Percentiles rank a stretch among this genome's conserved stretches.
Evolutionary conservation across 2,329 filamentous ascomycete species (phyloP).

Genomic region (Fusarium citri): DNA sequence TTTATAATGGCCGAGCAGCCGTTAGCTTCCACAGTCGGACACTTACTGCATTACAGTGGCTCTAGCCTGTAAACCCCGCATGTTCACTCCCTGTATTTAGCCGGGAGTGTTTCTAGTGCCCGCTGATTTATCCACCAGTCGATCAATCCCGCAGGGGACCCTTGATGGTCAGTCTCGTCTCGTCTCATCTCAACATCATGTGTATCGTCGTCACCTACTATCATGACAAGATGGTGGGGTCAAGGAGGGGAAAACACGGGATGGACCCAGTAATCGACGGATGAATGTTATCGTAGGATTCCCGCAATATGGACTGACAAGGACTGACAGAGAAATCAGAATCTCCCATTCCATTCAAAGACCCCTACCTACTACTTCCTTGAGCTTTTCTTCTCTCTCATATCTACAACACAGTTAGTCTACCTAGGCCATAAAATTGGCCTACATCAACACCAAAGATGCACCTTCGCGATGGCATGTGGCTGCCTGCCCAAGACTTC

Average conservation of each 20-base stretch:
- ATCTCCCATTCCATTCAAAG: slow-evolving; percentile 21
- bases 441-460: slow-evolving; percentile 38
- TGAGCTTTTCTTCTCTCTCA: background rate
- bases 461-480: slow-evolving; percentile 62
- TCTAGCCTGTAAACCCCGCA: slow-evolving; percentile 18
- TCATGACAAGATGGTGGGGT: slow-evolving; percentile 41
- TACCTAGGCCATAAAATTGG: background rate
- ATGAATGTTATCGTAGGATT: slow-evolving; percentile 19
- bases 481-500: slow-evolving; percentile 71
- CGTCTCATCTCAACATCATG: background rate
- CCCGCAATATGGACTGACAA: slow-evolving; percentile 20
- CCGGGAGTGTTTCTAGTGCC: slow-evolving; percentile 28
- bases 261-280: background rate
- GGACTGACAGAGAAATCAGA: slow-evolving; percentile 23
- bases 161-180: background rate
- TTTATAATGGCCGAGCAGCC: background rate
- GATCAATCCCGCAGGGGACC: slow-evolving; percentile 27
- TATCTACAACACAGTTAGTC: slow-evolving; percentile 6
- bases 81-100: slow-evolving; percentile 33
- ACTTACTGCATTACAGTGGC: slow-evolving; percentile 4
- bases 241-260: slow-evolving; percentile 36
- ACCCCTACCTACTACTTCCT: slow-evolving; percentile 15
- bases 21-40: background rate
- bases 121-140: slow-evolving; percentile 28
- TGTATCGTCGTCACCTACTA: slow-evolving; percentile 16